Evolutionary conservation across 148 eudicot species (phyloP), one percentile per base, ranked within the genome.

Genomic region (Camellia lanceoleosa): DNA sequence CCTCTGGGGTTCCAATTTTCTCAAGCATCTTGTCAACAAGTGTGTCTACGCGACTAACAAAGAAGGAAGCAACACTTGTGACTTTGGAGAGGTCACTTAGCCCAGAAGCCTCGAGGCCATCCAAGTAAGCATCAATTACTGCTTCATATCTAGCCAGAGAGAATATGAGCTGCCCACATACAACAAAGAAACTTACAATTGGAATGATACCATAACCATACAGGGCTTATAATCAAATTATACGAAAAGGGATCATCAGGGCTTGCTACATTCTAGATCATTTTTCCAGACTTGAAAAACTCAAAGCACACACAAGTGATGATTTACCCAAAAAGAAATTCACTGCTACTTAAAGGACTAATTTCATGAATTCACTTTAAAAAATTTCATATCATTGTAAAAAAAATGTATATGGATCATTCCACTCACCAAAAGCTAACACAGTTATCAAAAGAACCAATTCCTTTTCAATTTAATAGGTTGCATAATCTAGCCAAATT

Each of bases 31-130:
- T 95, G 89, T 95, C 99, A 72, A 95, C 86, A 46, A 95, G 90
- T 42, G 94, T 75, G 85, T 95, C 98, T 52, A 95, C 99, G 66
- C 99, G 91, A 81, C 99, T 95, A 81, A 95, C 99, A 84, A 95
- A 95, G 89, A 95, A 95, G 68, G 99, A 95, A 81, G 99, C 99
- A 68, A 96, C 99, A 80, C 99, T 96, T 23, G 98, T 96, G 71
- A 96, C 95, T 85, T 84, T 90, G 43, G 99, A 96, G 75, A 96
- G 95, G 79, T 96, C 99, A 78, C 86, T 87, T 68, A 96, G 92
- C 19, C 99, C 99, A 68, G 98, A 96, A 20, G 97, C 97, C 90
- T 96, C 98, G 41, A 96, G 90, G 64, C 99, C 99, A 86, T 93
- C 99, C 85, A 96, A 83, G 89, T 96, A 96, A 70, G 99, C 99